Evolutionary conservation across 78 protist species (phyloP).

Genomic region (Creolimax fragrantissima): DNA sequence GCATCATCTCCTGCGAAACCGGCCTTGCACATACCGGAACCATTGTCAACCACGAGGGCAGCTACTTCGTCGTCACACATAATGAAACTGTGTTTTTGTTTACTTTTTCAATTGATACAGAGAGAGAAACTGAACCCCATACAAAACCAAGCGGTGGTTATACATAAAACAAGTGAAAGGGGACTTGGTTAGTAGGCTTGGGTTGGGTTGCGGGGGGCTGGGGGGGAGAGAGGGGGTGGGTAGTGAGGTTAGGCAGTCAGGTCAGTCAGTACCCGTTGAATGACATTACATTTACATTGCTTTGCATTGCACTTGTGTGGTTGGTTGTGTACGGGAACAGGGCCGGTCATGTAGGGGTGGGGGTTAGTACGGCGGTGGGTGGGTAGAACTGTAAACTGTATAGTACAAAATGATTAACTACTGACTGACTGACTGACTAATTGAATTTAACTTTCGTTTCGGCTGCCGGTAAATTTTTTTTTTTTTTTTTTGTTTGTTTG

Average conservation of each 20-base stretch:
- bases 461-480: too few relatives aligned
- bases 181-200: too few relatives aligned
- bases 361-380: too few relatives aligned
- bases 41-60: slow-evolving; percentile 78
- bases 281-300: background rate
- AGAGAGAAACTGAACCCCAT: background rate
- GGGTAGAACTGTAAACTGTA: too few relatives aligned
- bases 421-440: too few relatives aligned
- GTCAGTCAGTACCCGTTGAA: background rate
- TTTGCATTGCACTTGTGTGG: background rate
- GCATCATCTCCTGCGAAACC: slow-evolving; percentile 57
- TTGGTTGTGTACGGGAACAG: background rate
- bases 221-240: too few relatives aligned
- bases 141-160: background rate
- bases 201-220: too few relatives aligned
- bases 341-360: too few relatives aligned
- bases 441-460: too few relatives aligned
- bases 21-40: slow-evolving; percentile 92
- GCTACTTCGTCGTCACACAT: slow-evolving; percentile 21
- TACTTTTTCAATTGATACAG: background rate
- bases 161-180: too few relatives aligned
- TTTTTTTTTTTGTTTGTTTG: too few relatives aligned
- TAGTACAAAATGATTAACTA: too few relatives aligned
- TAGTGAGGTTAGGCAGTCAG: background rate
- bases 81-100: slow-evolving; percentile 39